Evolutionary conservation across 2,329 filamentous ascomycete species (phyloP), one percentile per base, ranked within the genome.

Genomic region (Aureobasidium pullulans): DNA sequence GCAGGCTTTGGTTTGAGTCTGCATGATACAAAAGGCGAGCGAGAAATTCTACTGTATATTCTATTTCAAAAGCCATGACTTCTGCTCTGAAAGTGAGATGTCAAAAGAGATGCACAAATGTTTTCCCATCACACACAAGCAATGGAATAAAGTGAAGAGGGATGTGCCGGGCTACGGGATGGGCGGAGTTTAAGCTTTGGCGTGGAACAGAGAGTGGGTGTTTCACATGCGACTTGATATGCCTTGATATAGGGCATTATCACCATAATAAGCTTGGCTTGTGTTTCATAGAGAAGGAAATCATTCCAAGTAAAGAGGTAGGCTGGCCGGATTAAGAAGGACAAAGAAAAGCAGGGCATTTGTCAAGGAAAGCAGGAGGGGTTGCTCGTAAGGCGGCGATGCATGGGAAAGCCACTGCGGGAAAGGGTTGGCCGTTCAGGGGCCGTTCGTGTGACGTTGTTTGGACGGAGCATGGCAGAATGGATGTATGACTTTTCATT

Each of bases 391-490:
- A 49, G 46, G 46, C 31, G 46, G n/a, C 19, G 31, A 6, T 36
- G 46, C 31, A 49, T 49, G 6, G 19, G 48, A 53, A 53, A 53
- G 49, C 49, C 49, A 53, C 49, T 32, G 36, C 28, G 37, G 23
- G 31, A 53, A 23, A 23, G 36, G 10, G 48, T 50, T 50, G 36
- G 23, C 34, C 36, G 49, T 53, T 56, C 40, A 43, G 52, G 40
- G 52, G 52, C 52, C 52, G 52, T 56, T 54, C 50, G 50, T 43
- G 37, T 56, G 52, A 56, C 52, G 52, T 56, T 56, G 48, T 39
- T 28, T 29, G 19, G 23, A 37, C 3, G 19, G 48, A 37, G 48
- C 29, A 39, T 50, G 48, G 48, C 32, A 50, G 48, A 39, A 39
- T 37, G n/a, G 3, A 29, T 8, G 19, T n/a, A 13, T 23, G 23